These are phyloP conservation scores for Hortiboletus campestris DNA, from an alignment of 768 basidiomycete genomes.

Conservation along the genomic window DNA sequence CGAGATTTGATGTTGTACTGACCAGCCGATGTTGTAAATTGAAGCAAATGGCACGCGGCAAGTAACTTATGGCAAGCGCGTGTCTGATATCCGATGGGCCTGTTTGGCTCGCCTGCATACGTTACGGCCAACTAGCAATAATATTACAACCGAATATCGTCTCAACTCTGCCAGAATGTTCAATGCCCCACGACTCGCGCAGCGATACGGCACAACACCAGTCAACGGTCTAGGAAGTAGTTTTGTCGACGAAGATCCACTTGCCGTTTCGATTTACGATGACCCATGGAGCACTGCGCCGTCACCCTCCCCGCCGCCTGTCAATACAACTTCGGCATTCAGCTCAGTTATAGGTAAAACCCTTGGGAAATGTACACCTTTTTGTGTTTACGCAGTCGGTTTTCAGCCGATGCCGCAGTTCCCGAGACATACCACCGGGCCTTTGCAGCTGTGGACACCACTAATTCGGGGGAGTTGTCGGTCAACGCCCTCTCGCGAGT, in stretches of 20 bases:
- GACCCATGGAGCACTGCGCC: conserved; percentile 81
- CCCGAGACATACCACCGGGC: conserved; percentile 75
- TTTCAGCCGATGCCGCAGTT: conserved; percentile 72
- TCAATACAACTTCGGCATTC: conserved; percentile 54
- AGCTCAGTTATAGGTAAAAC: conserved; percentile 65
- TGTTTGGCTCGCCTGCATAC: conserved; percentile 10
- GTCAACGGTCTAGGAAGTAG: conserved; percentile 63
- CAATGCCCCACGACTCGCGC: conserved; percentile 76
- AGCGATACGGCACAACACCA: conserved; percentile 59
- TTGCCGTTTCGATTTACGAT: conserved; percentile 71
- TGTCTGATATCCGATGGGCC: neutral
- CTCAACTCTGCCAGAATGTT: conserved; percentile 55
- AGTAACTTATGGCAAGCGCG: neutral
- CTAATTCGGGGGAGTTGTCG: conserved; percentile 71
- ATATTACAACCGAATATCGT: conserved; percentile 11
- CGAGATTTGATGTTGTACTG: neutral
- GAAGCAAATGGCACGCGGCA: conserved; percentile 6
- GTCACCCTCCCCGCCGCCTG: conserved; percentile 64
- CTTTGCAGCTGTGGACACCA: conserved; percentile 71
- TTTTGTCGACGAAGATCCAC: conserved; percentile 75
- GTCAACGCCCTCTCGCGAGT: conserved; percentile 81
- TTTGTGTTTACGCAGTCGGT: conserved; percentile 10
- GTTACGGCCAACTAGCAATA: conserved; percentile 6
- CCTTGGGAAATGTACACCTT: neutral
- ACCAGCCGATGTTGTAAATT: neutral